These are phyloP conservation scores for Wickerhamomyces canadensis DNA, from an alignment of 805 yeast genomes.

Conservation along the genomic window DNA sequence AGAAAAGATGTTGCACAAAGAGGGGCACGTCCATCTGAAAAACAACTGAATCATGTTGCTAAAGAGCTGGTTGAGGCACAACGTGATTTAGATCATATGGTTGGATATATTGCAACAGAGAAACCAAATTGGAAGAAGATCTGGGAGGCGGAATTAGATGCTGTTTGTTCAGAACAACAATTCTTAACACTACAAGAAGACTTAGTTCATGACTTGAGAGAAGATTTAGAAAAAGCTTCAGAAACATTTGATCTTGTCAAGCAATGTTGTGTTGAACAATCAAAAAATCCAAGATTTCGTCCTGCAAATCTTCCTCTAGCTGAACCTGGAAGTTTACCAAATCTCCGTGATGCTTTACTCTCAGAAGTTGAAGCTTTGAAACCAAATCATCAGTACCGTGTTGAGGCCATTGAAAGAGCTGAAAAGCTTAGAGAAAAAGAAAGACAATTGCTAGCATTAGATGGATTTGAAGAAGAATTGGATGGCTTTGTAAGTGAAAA, in stretches of 20 bases:
- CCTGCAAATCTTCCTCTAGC: slow-evolving; percentile 39
- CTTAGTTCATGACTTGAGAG: slow-evolving; percentile 67
- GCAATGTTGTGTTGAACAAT: slow-evolving; percentile 74
- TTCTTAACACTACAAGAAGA: slow-evolving; percentile 88
- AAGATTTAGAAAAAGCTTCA: slow-evolving; percentile 72
- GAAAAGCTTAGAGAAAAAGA: slow-evolving; percentile 76
- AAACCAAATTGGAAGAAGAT: slow-evolving; percentile 83
- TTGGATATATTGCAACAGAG: slow-evolving; percentile 59
- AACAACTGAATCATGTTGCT: slow-evolving; percentile 61
- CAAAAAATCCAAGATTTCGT: slow-evolving; percentile 46
- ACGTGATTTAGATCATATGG: slow-evolving; percentile 44
- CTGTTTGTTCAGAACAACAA: slow-evolving; percentile 91
- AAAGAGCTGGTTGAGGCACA: slow-evolving; percentile 62
- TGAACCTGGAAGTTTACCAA: slow-evolving; percentile 58
- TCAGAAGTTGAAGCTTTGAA: slow-evolving; percentile 70
- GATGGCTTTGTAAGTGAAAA: slow-evolving; percentile 78
- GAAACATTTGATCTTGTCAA: slow-evolving; percentile 82
- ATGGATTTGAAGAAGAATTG: slow-evolving; percentile 78
- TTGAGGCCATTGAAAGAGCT: slow-evolving; percentile 86
- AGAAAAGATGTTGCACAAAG: slow-evolving; percentile 89
- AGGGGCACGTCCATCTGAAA: slow-evolving; percentile 75
- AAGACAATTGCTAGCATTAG: slow-evolving; percentile 45
- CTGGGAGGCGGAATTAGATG: slow-evolving; percentile 89
- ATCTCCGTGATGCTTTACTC: slow-evolving; percentile 70
- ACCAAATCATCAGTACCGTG: slow-evolving; percentile 80